Evolutionary conservation across 495 filamentous ascomycete species (phyloP).

Genomic region (Penicillium parvum): DNA sequence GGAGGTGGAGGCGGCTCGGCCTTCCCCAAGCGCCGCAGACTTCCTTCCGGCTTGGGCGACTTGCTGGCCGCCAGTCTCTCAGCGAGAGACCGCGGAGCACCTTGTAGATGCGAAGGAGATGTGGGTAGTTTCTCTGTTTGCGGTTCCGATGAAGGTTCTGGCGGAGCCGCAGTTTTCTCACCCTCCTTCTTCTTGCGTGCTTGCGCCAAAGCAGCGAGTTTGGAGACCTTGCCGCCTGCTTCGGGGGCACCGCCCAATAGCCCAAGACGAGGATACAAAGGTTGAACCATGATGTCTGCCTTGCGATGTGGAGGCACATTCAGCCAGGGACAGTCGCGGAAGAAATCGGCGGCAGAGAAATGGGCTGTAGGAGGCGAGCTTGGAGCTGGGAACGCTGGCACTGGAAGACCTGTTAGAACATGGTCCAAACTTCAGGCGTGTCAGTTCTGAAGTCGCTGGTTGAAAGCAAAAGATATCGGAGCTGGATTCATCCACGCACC

Average conservation of each 20-base stretch:
- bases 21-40: slow-evolving; percentile 21
- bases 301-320: slow-evolving; percentile 66
- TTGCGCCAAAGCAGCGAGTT: slow-evolving; percentile 85
- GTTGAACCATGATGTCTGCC: slow-evolving; percentile 61
- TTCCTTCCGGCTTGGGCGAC: slow-evolving; percentile 22
- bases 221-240: slow-evolving; percentile 67
- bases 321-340: slow-evolving; percentile 82
- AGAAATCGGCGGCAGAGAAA: slow-evolving; percentile 57
- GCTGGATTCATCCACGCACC: slow-evolving; percentile 15
- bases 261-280: slow-evolving; percentile 53
- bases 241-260: slow-evolving; percentile 72
- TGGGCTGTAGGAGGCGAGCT: slow-evolving; percentile 20
- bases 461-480: slow-evolving; percentile 7
- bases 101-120: slow-evolving; percentile 20
- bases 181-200: slow-evolving; percentile 75
- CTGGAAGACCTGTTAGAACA: slow-evolving; percentile 46
- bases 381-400: slow-evolving; percentile 33
- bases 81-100: slow-evolving; percentile 24
- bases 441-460: slow-evolving; percentile 30
- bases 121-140: slow-evolving; percentile 14
- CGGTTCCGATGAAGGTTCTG: slow-evolving; percentile 6
- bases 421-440: slow-evolving; percentile 28
- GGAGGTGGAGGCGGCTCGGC: slow-evolving; percentile 12
- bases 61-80: slow-evolving; percentile 38
- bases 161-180: slow-evolving; percentile 46